phyloP scores from a whole-genome alignment of 2,329 filamentous ascomycete genomes.

The Sporothrix euskadiensis region DNA sequence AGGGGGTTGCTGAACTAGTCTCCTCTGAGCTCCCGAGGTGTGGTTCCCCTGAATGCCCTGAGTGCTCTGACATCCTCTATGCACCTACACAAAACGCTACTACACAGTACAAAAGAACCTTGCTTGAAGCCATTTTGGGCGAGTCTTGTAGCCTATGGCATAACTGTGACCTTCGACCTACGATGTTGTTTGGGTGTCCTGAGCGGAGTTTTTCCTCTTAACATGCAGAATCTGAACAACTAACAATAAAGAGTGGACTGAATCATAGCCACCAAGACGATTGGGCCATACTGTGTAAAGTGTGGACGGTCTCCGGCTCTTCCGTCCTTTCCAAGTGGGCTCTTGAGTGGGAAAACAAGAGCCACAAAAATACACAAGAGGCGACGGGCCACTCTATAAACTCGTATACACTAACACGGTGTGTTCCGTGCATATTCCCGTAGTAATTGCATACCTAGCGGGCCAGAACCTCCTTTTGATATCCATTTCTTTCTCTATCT shows the following conservation, averaged over 20 bases:
- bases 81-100: not conserved
- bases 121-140: not conserved
- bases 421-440: not conserved
- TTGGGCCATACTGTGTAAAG: not conserved
- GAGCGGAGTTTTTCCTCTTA: not conserved
- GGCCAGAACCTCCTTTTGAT: not conserved
- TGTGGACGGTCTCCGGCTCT: not conserved
- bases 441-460: not conserved
- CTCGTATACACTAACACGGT: not conserved
- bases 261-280: not conserved
- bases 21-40: not conserved
- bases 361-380: not conserved
- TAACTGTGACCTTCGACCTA: not conserved
- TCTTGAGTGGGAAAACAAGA: not conserved
- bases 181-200: not conserved
- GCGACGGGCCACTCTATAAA: not conserved
- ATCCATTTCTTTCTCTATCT: not conserved
- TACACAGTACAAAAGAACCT: not conserved
- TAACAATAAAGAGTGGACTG: not conserved
- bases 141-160: not conserved
- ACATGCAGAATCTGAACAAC: not conserved
- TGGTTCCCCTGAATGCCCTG: not conserved
- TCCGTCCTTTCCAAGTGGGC: not conserved
- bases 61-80: not conserved
- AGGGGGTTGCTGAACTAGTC: not conserved